A percentile compares a stretch with the other conserved stretches of the same genome.
Evolutionary conservation across 352 stramenopile species (phyloP).

Genomic region (Elongisporangium undulatum): DNA sequence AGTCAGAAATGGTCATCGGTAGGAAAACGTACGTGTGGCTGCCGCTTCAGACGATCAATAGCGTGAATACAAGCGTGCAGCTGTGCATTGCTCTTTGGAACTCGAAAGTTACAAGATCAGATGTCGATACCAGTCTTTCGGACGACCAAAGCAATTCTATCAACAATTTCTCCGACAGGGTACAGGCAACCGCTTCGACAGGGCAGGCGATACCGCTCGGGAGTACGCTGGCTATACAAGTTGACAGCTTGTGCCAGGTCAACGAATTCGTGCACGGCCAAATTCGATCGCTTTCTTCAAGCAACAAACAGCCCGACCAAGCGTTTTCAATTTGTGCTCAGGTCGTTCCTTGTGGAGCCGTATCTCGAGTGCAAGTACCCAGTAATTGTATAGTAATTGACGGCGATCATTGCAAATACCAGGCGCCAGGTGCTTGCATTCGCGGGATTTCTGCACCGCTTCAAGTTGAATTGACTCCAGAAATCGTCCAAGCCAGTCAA

Average conservation of each 20-base stretch:
- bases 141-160: neutral
- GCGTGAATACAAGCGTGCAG: neutral
- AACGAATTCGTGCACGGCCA: neutral
- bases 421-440: neutral
- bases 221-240: neutral
- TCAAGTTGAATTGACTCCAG: neutral
- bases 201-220: neutral
- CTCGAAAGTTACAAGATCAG: neutral
- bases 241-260: neutral
- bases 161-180: neutral
- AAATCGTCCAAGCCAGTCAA: neutral
- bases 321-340: neutral
- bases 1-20: neutral
- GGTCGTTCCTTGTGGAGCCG: neutral
- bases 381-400: neutral
- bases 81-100: neutral
- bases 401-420: neutral
- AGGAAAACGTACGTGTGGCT: neutral
- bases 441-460: neutral
- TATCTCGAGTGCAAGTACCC: neutral
- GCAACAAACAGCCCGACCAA: neutral
- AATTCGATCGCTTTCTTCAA: neutral
- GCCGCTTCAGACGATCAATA: neutral
- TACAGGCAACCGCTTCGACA: neutral
- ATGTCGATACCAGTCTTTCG: neutral